These are phyloP conservation scores for Phytopythium aichiense DNA, from an alignment of 352 stramenopile species.

Conservation along the genomic window DNA sequence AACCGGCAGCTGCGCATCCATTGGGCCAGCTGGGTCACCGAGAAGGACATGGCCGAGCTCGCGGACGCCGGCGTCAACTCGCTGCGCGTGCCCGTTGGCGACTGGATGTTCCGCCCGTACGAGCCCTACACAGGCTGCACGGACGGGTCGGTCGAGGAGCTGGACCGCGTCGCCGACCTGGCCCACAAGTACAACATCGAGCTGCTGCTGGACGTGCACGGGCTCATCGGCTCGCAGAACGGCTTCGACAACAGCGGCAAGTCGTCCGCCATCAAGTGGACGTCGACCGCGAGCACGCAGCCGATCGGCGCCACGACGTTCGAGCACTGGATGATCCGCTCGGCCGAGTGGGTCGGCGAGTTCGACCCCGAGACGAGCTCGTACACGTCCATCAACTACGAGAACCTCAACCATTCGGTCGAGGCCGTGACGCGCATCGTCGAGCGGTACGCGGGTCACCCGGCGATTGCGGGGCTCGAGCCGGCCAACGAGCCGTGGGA, in stretches of 20 bases:
- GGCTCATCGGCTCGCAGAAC: conserved; percentile 91
- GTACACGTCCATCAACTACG: conserved; percentile 91
- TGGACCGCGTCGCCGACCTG: conserved; percentile 89
- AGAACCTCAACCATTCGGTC: conserved; percentile 90
- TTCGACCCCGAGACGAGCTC: conserved; percentile 83
- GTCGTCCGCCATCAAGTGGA: conserved; percentile 88
- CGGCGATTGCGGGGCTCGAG: conserved; percentile 89
- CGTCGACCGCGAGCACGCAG: conserved; percentile 62
- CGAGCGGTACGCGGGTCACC: conserved; percentile 83
- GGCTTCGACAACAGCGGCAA: conserved; percentile 95
- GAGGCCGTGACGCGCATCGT: conserved; percentile 89
- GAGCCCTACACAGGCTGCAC: conserved; percentile 92
- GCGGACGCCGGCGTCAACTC: conserved; percentile 71
- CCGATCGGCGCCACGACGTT: conserved; percentile 87
- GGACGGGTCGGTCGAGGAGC: conserved; percentile 87
- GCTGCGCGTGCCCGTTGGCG: conserved; percentile 88
- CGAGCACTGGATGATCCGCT: conserved; percentile 90
- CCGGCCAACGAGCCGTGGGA: conserved; percentile 96
- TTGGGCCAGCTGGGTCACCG: conserved; percentile 93
- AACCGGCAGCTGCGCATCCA: conserved; percentile 92
- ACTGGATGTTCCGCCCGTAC: conserved; percentile 95
- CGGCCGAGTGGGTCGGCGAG: conserved; percentile 88
- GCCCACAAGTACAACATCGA: conserved; percentile 81
- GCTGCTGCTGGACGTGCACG: conserved; percentile 93
- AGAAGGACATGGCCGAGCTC: conserved; percentile 89